These are phyloP conservation scores for Telfairia occidentalis DNA, from an alignment of 331 rosid genomes.

Conservation along the genomic window DNA sequence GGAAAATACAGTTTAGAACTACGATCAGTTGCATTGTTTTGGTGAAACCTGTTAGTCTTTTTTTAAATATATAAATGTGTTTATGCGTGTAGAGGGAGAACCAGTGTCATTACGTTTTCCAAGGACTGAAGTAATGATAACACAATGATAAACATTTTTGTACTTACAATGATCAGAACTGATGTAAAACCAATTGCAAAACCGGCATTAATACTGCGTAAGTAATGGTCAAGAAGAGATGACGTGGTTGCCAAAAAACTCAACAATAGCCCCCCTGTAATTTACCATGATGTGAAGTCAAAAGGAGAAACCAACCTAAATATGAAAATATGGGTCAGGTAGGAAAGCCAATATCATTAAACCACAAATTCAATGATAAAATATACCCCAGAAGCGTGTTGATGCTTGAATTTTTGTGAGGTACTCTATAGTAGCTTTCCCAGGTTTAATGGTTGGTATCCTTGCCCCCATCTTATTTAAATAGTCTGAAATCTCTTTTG, in stretches of 20 bases:
- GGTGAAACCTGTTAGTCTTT: neutral
- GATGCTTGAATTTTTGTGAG: slow-evolving; percentile 95
- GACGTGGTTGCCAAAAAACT: slow-evolving; percentile 91
- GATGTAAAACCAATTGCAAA: slow-evolving; percentile 94
- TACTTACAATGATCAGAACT: slow-evolving; percentile 79
- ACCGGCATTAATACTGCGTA: slow-evolving; percentile 75
- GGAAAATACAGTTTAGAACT: neutral
- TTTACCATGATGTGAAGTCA: slow-evolving; percentile 16
- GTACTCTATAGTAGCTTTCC: slow-evolving; percentile 91
- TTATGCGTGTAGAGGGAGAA: neutral
- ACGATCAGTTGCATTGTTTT: neutral
- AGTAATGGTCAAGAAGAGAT: slow-evolving; percentile 77
- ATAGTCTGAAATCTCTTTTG: slow-evolving; percentile 97
- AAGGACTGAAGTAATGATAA: neutral
- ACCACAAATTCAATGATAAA: slow-evolving; percentile 10
- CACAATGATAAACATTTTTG: neutral
- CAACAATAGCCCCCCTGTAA: slow-evolving; percentile 75
- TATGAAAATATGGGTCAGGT: neutral
- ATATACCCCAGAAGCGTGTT: slow-evolving; percentile 90
- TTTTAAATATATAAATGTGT: neutral
- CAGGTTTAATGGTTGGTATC: slow-evolving; percentile 87
- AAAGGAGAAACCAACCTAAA: slow-evolving; percentile 10
- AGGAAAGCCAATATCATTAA: neutral
- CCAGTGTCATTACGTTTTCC: neutral
- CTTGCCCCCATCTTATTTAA: slow-evolving; percentile 98